phyloP scores from a whole-genome alignment of 2,329 filamentous ascomycete genomes.

The Monosporascus sp. region DNA sequence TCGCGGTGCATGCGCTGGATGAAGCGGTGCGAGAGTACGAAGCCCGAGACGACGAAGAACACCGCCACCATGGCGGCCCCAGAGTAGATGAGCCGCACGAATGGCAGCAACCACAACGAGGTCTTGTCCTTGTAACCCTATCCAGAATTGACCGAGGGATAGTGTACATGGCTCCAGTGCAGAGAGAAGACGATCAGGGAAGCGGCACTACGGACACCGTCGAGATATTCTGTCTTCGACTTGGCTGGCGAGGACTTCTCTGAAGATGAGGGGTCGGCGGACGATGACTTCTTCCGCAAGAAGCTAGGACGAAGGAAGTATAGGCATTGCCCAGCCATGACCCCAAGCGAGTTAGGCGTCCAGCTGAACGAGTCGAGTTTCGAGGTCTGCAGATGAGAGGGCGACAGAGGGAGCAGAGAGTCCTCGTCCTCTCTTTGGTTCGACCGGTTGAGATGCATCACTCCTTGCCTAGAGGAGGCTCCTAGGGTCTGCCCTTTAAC shows the following conservation, averaged over 20 bases:
- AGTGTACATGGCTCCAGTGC: conserved; percentile 28
- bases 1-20: conserved; percentile 26
- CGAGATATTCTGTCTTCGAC: conserved; percentile 33
- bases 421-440: conserved; percentile 19
- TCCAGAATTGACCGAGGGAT: conserved; percentile 24
- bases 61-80: conserved; percentile 36
- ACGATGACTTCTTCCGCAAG: conserved; percentile 14
- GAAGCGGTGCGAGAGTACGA: conserved; percentile 34
- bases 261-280: conserved; percentile 11
- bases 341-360: conserved; percentile 8
- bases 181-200: conserved; percentile 36
- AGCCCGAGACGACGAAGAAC: conserved; percentile 38
- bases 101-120: conserved; percentile 30
- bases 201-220: conserved; percentile 35
- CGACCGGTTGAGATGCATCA: too few relatives aligned
- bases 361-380: background rate
- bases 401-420: conserved; percentile 14
- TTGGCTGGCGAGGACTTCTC: conserved; percentile 9
- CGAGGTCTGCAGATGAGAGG: conserved; percentile 2
- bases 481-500: too few relatives aligned
- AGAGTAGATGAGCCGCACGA: conserved; percentile 32
- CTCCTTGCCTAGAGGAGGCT: too few relatives aligned
- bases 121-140: conserved; percentile 28
- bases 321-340: conserved; percentile 10
- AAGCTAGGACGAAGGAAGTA: conserved; percentile 23